Evolutionary conservation across 2,329 filamentous ascomycete genomes (phyloP).

Genomic region (Dactylellina sp.): DNA sequence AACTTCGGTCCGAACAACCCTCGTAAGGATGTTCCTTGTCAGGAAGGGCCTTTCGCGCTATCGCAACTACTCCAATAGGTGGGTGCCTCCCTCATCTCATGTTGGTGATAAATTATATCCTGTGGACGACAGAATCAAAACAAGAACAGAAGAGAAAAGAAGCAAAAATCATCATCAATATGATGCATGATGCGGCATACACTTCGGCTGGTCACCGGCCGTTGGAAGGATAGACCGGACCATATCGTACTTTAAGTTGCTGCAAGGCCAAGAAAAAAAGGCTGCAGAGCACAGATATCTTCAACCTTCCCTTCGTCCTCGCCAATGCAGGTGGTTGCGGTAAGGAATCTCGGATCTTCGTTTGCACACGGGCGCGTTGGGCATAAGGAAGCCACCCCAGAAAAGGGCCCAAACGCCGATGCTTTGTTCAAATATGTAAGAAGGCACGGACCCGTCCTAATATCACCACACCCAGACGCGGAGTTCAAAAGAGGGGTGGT

Average conservation of each 20-base stretch:
- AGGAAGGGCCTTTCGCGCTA: neutral
- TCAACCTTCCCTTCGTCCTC: constrained; percentile 8
- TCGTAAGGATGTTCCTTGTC: constrained; percentile 26
- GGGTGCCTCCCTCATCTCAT: neutral
- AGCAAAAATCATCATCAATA: no score
- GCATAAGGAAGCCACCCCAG: no score
- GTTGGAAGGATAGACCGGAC: neutral
- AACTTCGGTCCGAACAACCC: neutral
- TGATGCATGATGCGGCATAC: no score
- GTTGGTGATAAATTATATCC: no score
- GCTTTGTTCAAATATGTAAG: neutral
- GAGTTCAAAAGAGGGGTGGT: constrained; percentile 39
- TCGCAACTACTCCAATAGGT: neutral
- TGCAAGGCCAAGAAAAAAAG: neutral
- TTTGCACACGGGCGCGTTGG: constrained; percentile 27
- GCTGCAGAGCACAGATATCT: constrained; percentile 14
- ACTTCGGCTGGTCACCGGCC: neutral
- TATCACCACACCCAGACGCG: neutral
- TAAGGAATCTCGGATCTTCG: constrained; percentile 31
- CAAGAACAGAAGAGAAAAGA: no score
- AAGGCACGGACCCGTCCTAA: constrained; percentile 14
- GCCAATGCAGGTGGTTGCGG: constrained; percentile 40
- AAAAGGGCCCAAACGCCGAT: constrained; percentile 43
- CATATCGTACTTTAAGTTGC: neutral
- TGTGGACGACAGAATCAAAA: no score